These are phyloP conservation scores for Rhizodiscina lignyota DNA, from an alignment of 495 filamentous ascomycete species.

Conservation along the genomic window DNA sequence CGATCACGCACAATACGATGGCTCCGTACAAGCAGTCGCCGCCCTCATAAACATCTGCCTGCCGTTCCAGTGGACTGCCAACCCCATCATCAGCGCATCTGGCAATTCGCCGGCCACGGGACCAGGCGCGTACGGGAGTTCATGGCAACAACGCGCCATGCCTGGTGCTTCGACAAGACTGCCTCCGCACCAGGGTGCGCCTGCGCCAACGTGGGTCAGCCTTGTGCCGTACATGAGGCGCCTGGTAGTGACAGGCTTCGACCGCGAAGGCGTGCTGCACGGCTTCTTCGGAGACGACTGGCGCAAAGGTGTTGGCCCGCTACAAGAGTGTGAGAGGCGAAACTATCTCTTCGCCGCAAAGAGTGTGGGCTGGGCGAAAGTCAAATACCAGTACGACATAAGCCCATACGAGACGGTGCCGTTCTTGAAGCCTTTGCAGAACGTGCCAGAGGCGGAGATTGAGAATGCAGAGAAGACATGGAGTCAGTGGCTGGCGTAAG, in stretches of 20 bases:
- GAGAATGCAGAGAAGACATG: conserved; percentile 64
- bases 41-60: conserved; percentile 78
- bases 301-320: conserved; percentile 53
- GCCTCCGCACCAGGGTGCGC: conserved; percentile 12
- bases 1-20: conserved; percentile 76
- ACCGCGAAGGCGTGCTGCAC: conserved; percentile 67
- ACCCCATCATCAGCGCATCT: conserved; percentile 18
- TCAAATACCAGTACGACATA: conserved; percentile 85
- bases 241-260: conserved; percentile 80
- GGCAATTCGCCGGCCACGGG: background rate
- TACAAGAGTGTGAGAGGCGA: conserved; percentile 79
- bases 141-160: background rate
- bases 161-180: conserved; percentile 7
- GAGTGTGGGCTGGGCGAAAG: conserved; percentile 68
- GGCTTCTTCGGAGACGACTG: conserved; percentile 95
- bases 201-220: conserved; percentile 34
- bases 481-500: conserved; percentile 69
- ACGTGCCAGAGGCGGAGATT: conserved; percentile 63
- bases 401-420: conserved; percentile 64
- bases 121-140: background rate
- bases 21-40: conserved; percentile 70
- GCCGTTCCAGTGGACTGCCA: conserved; percentile 41
- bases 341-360: conserved; percentile 95
- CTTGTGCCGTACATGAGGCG: conserved; percentile 82
- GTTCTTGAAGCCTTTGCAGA: conserved; percentile 65